phyloP scores from a whole-genome alignment of 306 rosid genomes.

The Arachis stenosperma region DNA sequence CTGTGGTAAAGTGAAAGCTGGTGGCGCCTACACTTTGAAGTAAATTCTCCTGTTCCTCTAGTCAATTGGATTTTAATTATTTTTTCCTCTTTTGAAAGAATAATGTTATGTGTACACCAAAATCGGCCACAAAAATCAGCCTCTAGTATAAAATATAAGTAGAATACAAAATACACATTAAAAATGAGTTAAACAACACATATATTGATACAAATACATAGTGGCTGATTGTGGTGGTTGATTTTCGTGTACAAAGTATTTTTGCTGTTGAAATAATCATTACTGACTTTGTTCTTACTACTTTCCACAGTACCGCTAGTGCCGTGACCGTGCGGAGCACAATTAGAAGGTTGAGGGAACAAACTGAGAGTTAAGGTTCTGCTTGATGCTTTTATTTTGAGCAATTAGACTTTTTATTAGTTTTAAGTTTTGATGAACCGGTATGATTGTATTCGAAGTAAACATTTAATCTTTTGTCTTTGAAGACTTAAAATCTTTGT shows the following conservation, averaged over 20 bases:
- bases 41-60: conserved; percentile 5
- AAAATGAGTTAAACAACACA: too few relatives aligned
- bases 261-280: too few relatives aligned
- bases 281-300: conserved; percentile 18
- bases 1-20: conserved; percentile 61
- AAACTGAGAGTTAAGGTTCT: conserved; percentile 50
- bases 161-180: too few relatives aligned
- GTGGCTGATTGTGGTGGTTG: too few relatives aligned
- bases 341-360: conserved; percentile 61
- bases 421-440: conserved; percentile 22
- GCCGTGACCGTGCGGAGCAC: conserved; percentile 88
- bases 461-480: not conserved
- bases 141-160: too few relatives aligned
- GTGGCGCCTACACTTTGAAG: conserved; percentile 60
- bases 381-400: conserved; percentile 5
- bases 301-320: conserved; percentile 70
- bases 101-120: too few relatives aligned
- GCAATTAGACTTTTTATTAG: conserved; percentile 15
- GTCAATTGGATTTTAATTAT: too few relatives aligned
- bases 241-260: too few relatives aligned
- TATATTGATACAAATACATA: too few relatives aligned
- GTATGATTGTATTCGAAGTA: conserved; percentile 7
- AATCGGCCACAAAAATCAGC: too few relatives aligned
- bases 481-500: too few relatives aligned
- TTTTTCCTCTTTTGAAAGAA: too few relatives aligned